A percentile compares a stretch with the other conserved stretches of the same genome.
Conservation (phyloP, 2,329 filamentous ascomycete genomes). For the Erysiphe neolycopersici region DNA sequence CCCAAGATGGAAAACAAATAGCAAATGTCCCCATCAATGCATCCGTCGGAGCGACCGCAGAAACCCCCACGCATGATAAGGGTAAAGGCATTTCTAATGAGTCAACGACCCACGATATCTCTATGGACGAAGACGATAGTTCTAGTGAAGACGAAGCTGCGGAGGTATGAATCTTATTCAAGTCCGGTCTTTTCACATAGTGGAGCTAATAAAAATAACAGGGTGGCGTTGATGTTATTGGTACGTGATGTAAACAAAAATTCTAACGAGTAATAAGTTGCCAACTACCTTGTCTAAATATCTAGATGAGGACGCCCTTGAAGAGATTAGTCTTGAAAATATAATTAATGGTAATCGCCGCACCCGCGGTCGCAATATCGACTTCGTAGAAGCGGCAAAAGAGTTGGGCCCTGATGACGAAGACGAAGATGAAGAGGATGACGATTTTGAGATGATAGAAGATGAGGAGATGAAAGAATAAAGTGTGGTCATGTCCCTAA, state of each 20-base stretch:
- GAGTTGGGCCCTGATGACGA: constrained; percentile 51
- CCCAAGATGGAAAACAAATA: no score
- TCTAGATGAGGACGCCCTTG: constrained; percentile 58
- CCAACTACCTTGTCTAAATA: constrained; percentile 18
- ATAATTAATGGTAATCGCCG: constrained; percentile 56
- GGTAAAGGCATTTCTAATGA: constrained; percentile 59
- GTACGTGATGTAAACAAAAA: no score
- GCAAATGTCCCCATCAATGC: no score
- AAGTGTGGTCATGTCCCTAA: not conserved
- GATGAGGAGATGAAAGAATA: constrained; percentile 45
- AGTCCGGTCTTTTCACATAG: not conserved
- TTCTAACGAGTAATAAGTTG: not conserved
- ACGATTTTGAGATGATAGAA: constrained; percentile 32
- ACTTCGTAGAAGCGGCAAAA: constrained; percentile 74
- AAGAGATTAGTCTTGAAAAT: constrained; percentile 76
- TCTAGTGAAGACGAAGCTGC: constrained; percentile 41
- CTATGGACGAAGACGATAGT: constrained; percentile 48
- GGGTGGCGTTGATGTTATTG: no score
- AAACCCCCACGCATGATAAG: constrained; percentile 29
- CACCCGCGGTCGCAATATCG: constrained; percentile 76
- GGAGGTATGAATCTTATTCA: constrained; percentile 21
- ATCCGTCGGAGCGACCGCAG: no score
- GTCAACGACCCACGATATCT: constrained; percentile 25
- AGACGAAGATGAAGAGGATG: constrained; percentile 52
- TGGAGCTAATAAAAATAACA: no score